Base-by-base conservation (phyloP, 202 grass and related monocot species). In the Cymbopogon flexuosus region DNA sequence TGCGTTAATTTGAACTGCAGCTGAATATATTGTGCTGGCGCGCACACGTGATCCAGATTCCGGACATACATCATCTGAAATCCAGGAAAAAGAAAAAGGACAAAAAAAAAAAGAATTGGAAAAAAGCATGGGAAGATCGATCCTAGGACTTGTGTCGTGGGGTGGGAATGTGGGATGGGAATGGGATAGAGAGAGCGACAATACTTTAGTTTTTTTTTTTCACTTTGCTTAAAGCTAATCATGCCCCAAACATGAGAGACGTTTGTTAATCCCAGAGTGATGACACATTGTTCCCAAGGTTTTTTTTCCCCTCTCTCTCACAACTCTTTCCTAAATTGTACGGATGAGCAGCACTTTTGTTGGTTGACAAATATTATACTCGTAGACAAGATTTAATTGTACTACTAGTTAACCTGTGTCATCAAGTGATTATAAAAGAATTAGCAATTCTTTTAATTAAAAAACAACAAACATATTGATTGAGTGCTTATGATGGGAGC, bases 181-280 rank as follows among this genome's bases (percentile, higher is more conserved):
- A 35, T 61, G 16, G 30, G 30, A 12, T 42, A 34, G 46, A 14
- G 29, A 68, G 15, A 35, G 67, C 77, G 19, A 30, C 8, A 40
- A 1, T 40, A 46, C 87, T 73, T 23, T 57, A 21, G 6, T 10
- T 21, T 58, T 22, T 58, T 56, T 52, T 56, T 85, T 66, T 59
- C 37, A 47, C 82, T 85, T 89, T 89, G 82, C 82, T 85, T 77
- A 78, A 89, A 89, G 47, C 72, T 69, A 72, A 85, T 78, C 72
- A 89, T 81, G 72, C 67, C 82, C 58, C 78, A 72, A 61, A 52
- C 78, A 51, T 37, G 59, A 72, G 35, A 73, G 57, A 43, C 37
- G 60, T 66, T 77, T 81, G 42, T 59, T 60, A 85, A 88, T 71
- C 65, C 65, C 46, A 61, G 72, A 31, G 72, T 77, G 36, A 66